Evolutionary conservation across 1,284 basidiomycete genomes (phyloP).

Genomic region (Hortiboletus rubellus): DNA sequence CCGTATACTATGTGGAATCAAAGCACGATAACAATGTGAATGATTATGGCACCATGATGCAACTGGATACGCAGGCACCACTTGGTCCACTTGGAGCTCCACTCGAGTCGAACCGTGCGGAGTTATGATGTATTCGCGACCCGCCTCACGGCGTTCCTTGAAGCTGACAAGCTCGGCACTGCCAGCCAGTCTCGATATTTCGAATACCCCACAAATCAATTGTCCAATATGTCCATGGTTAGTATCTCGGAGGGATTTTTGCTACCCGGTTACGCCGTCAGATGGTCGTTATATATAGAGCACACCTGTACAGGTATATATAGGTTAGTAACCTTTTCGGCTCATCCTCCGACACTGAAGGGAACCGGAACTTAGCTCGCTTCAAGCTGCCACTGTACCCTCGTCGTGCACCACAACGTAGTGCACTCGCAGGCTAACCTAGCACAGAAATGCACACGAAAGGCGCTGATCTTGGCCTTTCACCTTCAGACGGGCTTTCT

Average conservation of each 20-base stretch:
- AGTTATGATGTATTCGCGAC: no score
- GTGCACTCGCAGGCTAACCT: not conserved
- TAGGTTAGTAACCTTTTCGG: no score
- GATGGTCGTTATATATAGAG: not conserved
- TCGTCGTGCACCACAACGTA: not conserved
- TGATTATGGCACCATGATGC: no score
- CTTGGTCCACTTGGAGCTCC: no score
- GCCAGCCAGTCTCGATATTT: not conserved
- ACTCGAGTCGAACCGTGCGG: no score
- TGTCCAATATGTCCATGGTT: no score
- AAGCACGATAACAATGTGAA: no score
- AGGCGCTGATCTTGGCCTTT: slow-evolving; percentile 8
- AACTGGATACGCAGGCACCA: no score
- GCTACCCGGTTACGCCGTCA: not conserved
- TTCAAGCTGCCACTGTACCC: not conserved
- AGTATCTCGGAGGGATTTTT: not conserved
- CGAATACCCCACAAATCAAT: not conserved
- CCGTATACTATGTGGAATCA: no score
- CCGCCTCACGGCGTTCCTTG: no score
- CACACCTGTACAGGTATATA: no score
- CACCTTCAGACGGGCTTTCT: slow-evolving; percentile 6
- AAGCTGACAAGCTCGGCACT: no score
- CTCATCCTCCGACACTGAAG: not conserved
- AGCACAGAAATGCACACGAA: slow-evolving; percentile 20
- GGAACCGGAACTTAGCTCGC: not conserved